These are phyloP conservation scores for Rutstroemia sp. DNA, from an alignment of 2,329 filamentous ascomycete species.

Conservation along the genomic window DNA sequence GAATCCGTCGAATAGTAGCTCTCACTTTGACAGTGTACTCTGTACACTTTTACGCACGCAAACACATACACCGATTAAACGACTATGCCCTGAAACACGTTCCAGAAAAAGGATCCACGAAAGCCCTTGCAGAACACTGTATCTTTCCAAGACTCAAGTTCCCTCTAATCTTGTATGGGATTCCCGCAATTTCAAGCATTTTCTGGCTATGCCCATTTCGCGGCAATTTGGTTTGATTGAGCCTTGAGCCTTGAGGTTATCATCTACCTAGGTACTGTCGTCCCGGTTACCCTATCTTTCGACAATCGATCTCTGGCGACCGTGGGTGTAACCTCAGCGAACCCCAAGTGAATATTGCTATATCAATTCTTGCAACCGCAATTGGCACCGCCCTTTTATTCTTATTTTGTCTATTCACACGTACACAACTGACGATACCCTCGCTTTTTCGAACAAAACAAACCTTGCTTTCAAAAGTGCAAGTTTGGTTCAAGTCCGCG, in stretches of 20 bases:
- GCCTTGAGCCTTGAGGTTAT: not conserved
- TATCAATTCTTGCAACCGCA: not conserved
- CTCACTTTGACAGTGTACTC: not conserved
- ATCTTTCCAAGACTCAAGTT: not conserved
- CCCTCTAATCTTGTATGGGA: not conserved
- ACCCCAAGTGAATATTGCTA: not conserved
- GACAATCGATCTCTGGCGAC: no score
- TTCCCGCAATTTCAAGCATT: not conserved
- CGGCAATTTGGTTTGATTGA: not conserved
- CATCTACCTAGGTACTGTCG: not conserved
- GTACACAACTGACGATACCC: not conserved
- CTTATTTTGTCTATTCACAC: not conserved
- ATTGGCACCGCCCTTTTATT: not conserved
- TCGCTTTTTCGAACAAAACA: no score
- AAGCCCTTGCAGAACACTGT: not conserved
- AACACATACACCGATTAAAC: conserved; percentile 1
- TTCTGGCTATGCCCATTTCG: conserved; percentile 1
- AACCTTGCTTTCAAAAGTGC: no score
- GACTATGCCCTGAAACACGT: conserved; percentile 3
- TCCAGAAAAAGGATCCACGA: conserved; percentile 5
- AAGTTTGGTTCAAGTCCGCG: not conserved
- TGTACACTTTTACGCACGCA: not conserved
- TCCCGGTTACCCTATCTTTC: not conserved
- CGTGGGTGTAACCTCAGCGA: no score
- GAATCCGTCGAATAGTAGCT: not conserved